Evolutionary conservation across 176 grass and related monocot species (phyloP), one percentile per base, ranked within the genome.

Genomic region (Bothriochloa decipiens): DNA sequence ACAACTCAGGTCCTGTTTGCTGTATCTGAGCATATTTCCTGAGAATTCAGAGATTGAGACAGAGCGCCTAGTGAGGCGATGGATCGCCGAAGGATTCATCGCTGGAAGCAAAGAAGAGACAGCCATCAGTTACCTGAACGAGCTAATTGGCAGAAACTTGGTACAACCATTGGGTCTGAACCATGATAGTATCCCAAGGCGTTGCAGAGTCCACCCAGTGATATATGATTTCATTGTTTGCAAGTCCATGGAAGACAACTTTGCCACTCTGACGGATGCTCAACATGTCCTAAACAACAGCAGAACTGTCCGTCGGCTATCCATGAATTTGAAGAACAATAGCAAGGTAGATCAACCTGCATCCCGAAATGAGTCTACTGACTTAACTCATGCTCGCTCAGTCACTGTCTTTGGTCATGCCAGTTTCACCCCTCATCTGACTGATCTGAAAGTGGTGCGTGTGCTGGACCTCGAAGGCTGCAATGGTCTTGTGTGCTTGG

Each of bases 181-280:
- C 3, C 7, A 71, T 77, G 55, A 76, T 76, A 52, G 18, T 35
- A 72, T 7, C 33, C 28, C 61, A 26, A 76, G 50, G 8, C 18
- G 7, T 28, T 90, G 63, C 70, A 35, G 1, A 28, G 22, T 90
- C 74, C 88, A 90, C 49, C 58, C 74, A 8, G 76, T 90, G 53
- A 90, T 86, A 23, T 77, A 86, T 16, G 77, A 82, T 36, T 81
- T 90, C 36, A 76, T 89, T 74, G 65, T 82, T 13, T 46, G 23
- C 43, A 82, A 86, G 26, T 86, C 83, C 28, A 49, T 81, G 17
- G 74, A 89, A 62, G 88, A 89, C 9, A 86, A 89, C 22, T 82
- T 89, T 76, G 53, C 68, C 67, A 68, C 83, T 64, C 11, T 50
- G 15, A 50, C 47, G 1, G 15, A 50, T 50, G 15, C 15, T 17